A percentile compares a stretch with the other conserved stretches of the same genome.
Conservation (phyloP, 768 basidiomycete species). For the Psilocybe azurescens region DNA sequence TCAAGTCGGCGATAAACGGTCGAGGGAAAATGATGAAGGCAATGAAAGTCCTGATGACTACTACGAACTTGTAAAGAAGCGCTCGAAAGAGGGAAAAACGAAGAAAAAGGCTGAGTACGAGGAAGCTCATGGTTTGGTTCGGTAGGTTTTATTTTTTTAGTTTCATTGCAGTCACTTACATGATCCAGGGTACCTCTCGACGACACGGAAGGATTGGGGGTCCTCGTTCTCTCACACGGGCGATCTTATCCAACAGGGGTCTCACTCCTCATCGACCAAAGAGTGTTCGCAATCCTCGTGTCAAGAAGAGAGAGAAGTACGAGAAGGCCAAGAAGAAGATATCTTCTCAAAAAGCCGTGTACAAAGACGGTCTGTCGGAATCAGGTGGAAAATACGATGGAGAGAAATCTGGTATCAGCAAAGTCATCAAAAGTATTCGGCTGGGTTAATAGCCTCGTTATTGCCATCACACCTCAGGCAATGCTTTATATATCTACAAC, state of each 20-base stretch:
- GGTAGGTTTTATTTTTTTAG: slow-evolving; percentile 13
- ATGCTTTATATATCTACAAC: background rate
- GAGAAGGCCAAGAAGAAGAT: slow-evolving; percentile 96
- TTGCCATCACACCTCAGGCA: background rate
- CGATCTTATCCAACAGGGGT: slow-evolving; percentile 93
- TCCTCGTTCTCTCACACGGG: slow-evolving; percentile 86
- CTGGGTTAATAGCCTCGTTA: slow-evolving; percentile 47
- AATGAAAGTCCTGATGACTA: slow-evolving; percentile 72
- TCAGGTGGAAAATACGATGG: slow-evolving; percentile 82
- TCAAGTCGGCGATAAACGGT: slow-evolving; percentile 38
- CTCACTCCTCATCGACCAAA: slow-evolving; percentile 91
- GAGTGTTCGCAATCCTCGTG: slow-evolving; percentile 92
- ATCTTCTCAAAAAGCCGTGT: slow-evolving; percentile 88
- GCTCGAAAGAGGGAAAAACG: slow-evolving; percentile 72
- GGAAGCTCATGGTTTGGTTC: slow-evolving; percentile 43
- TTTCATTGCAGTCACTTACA: background rate
- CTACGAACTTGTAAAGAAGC: slow-evolving; percentile 87
- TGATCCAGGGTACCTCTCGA: slow-evolving; percentile 31
- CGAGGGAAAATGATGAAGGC: slow-evolving; percentile 44
- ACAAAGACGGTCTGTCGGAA: slow-evolving; percentile 82
- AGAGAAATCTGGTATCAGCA: slow-evolving; percentile 92
- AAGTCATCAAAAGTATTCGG: slow-evolving; percentile 85
- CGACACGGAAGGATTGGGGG: slow-evolving; percentile 49
- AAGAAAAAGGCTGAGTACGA: slow-evolving; percentile 87
- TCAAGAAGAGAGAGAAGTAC: slow-evolving; percentile 94